Conservation (phyloP, 164 flowering plant species). For the Magnolia kwangsiensis region DNA sequence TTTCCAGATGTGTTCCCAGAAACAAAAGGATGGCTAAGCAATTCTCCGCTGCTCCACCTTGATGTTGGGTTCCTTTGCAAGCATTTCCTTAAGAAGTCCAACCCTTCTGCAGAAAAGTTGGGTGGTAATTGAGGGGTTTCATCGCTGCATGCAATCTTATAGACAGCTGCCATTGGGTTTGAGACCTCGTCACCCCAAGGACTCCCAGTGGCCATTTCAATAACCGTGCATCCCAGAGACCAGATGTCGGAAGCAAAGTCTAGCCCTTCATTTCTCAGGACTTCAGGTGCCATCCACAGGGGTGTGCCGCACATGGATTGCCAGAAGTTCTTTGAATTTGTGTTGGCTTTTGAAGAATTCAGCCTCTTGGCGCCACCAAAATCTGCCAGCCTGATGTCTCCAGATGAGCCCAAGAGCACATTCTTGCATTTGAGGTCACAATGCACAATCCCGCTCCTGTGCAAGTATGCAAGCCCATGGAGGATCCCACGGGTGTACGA, state of each 20-base stretch:
- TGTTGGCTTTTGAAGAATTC: slow-evolving; percentile 8
- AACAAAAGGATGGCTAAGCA: slow-evolving; percentile 55
- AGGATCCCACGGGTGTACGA: slow-evolving; percentile 45
- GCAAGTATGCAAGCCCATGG: slow-evolving; percentile 42
- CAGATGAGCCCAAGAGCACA: slow-evolving; percentile 44
- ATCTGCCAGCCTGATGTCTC: slow-evolving; percentile 49
- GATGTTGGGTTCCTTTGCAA: slow-evolving; percentile 34
- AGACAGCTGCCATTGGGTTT: slow-evolving; percentile 35
- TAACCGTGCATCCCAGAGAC: slow-evolving; percentile 64
- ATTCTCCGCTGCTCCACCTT: slow-evolving; percentile 37
- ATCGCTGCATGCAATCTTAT: slow-evolving; percentile 38
- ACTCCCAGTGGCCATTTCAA: slow-evolving; percentile 63
- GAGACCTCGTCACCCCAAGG: slow-evolving; percentile 38
- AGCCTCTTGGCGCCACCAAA: slow-evolving; percentile 49
- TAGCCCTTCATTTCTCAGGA: slow-evolving; percentile 33
- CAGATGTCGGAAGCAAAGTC: slow-evolving; percentile 47
- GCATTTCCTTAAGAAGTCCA: slow-evolving; percentile 53
- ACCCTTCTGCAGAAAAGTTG: slow-evolving; percentile 35
- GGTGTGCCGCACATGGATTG: slow-evolving; percentile 47
- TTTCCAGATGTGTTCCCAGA: not conserved
- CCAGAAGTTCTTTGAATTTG: not conserved
- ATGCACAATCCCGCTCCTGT: slow-evolving; percentile 46
- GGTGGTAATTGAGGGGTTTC: slow-evolving; percentile 38
- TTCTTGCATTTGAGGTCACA: slow-evolving; percentile 64
- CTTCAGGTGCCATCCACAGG: slow-evolving; percentile 74